Evolutionary conservation across 805 yeast genomes (phyloP).

Genomic region (Yarrowia osloensis): DNA sequence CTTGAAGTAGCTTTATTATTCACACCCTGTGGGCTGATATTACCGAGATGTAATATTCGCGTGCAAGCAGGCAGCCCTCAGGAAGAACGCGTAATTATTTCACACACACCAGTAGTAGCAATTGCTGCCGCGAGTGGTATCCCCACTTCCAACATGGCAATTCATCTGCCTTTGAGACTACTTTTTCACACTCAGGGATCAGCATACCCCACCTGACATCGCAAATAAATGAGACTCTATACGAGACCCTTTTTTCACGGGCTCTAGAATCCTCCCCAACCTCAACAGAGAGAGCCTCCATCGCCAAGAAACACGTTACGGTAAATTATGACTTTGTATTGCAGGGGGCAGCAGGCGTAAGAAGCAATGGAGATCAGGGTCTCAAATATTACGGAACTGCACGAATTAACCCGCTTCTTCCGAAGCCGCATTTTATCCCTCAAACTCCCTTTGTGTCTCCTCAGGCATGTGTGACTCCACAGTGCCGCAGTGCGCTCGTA

Average conservation of each 20-base stretch:
- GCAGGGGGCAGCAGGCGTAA: background rate
- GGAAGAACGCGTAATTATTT: background rate
- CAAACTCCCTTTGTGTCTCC: too few species aligned
- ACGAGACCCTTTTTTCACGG: background rate
- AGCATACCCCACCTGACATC: background rate
- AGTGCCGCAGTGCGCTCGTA: too few species aligned
- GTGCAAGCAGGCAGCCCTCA: background rate
- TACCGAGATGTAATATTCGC: background rate
- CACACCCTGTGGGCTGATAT: background rate
- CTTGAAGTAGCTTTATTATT: background rate
- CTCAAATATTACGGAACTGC: background rate
- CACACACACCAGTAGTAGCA: too few species aligned
- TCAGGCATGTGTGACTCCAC: too few species aligned
- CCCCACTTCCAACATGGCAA: too few species aligned
- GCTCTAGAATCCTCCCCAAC: background rate
- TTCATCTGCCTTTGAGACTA: background rate
- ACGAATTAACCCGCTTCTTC: background rate
- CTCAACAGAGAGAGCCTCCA: constrained; percentile 2
- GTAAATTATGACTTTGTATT: background rate
- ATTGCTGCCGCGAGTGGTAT: background rate
- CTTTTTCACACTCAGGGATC: background rate
- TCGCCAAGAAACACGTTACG: constrained; percentile 10
- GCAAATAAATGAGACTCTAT: background rate
- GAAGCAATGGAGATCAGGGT: constrained; percentile 13
- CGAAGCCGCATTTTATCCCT: background rate